Conservation (phyloP, 257 asterid species). For the Primulina eburnea region DNA sequence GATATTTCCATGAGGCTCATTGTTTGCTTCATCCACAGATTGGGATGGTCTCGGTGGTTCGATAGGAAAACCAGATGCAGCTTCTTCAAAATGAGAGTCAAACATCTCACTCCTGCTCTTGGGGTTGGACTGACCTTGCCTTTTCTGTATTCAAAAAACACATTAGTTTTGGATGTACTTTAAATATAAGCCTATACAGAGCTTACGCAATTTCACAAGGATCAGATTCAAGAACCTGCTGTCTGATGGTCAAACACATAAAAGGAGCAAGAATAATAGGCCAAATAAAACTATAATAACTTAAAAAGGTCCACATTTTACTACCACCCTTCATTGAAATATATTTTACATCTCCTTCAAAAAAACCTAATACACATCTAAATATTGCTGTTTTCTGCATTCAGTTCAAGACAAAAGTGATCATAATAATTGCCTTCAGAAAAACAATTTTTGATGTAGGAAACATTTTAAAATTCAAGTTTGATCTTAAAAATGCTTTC, state of each 20-base stretch:
- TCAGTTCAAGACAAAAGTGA: neutral
- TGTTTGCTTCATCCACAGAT: conserved; percentile 52
- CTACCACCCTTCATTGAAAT: neutral
- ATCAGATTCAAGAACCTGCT: conserved; percentile 1
- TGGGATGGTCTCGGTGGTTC: conserved; percentile 89
- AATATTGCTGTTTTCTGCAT: neutral
- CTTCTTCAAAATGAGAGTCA: conserved; percentile 83
- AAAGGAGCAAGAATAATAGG: neutral
- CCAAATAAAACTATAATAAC: neutral
- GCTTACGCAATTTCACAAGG: neutral
- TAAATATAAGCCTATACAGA: neutral
- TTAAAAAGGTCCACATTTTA: neutral
- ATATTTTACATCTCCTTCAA: neutral
- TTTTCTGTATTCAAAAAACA: conserved; percentile 52
- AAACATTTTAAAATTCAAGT: neutral
- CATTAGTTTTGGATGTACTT: neutral
- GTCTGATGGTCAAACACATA: neutral
- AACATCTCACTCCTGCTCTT: conserved; percentile 98
- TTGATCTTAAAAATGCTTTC: neutral
- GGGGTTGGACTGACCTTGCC: conserved; percentile 67
- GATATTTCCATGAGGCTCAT: conserved; percentile 44
- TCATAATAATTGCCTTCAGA: neutral
- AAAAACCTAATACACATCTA: neutral
- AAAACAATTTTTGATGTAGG: neutral
- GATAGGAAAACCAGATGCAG: conserved; percentile 90